These are phyloP conservation scores for Abelmoschus esculentus DNA, from an alignment of 345 rosid species.

Conservation along the genomic window DNA sequence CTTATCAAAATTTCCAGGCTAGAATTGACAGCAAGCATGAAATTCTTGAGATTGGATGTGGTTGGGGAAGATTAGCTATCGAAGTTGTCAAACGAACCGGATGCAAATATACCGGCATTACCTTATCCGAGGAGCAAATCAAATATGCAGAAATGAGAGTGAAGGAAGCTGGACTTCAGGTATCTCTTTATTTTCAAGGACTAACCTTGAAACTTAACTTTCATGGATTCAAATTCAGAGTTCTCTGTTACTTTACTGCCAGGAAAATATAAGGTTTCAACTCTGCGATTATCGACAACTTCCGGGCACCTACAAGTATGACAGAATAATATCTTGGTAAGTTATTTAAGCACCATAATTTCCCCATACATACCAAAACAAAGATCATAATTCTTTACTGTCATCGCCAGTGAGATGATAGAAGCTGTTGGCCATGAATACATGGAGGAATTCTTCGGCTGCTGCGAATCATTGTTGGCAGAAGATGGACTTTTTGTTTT, in stretches of 20 bases:
- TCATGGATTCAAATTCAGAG: background rate
- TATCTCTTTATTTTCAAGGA: background rate
- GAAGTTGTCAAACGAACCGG: too few species aligned
- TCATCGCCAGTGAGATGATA: conserved; percentile 64
- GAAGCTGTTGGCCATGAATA: conserved; percentile 83
- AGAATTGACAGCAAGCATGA: too few species aligned
- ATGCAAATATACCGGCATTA: too few species aligned
- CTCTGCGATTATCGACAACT: conserved; percentile 78
- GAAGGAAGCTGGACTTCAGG: too few species aligned
- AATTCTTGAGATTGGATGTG: too few species aligned
- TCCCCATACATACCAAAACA: too few species aligned
- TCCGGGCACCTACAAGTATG: conserved; percentile 43
- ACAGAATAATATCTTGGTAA: conserved; percentile 83
- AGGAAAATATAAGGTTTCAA: conserved; percentile 57
- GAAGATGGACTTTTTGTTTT: conserved; percentile 67
- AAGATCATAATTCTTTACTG: background rate
- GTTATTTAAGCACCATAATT: background rate
- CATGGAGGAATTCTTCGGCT: conserved; percentile 70
- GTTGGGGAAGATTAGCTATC: too few species aligned
- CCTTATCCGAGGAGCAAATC: too few species aligned
- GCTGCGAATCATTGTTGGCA: conserved; percentile 64
- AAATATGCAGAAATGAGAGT: too few species aligned
- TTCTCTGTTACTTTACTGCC: background rate
- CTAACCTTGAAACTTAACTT: background rate
- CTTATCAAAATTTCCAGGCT: too few species aligned